Evolutionary conservation across 2,329 filamentous ascomycete genomes (phyloP).

Genomic region (Claviceps fusiformis): DNA sequence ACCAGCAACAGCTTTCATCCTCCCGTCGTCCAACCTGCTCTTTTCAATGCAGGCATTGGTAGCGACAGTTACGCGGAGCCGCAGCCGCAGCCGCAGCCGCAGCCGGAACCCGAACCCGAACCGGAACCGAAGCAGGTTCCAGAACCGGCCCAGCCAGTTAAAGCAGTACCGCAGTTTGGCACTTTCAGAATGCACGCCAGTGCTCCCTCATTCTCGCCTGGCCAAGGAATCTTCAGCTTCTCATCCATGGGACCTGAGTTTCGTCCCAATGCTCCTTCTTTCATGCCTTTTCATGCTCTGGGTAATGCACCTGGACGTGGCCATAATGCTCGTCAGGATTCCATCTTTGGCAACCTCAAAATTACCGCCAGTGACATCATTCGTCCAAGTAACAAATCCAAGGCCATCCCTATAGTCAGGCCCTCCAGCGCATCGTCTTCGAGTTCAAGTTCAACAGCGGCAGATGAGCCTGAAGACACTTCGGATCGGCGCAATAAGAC

Average conservation of each 20-base stretch:
- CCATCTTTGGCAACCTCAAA: conserved; percentile 59
- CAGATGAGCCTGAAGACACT: conserved; percentile 14
- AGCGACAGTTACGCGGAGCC: background rate
- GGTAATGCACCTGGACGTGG: conserved; percentile 31
- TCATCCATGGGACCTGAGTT: conserved; percentile 54
- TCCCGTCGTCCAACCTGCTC: conserved; percentile 26
- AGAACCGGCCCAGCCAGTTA: conserved; percentile 7
- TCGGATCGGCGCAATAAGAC: conserved; percentile 41
- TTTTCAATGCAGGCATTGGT: conserved; percentile 26
- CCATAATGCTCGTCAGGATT: conserved; percentile 28
- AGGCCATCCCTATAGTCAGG: conserved; percentile 68
- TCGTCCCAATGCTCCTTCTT: conserved; percentile 62
- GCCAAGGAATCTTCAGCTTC: conserved; percentile 52
- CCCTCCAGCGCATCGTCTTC: conserved; percentile 38
- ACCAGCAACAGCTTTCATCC: conserved; percentile 33
- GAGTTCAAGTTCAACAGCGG: conserved; percentile 19
- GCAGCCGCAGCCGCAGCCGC: background rate
- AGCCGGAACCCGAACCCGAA: background rate
- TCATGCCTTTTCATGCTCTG: conserved; percentile 47
- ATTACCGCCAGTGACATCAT: conserved; percentile 46
- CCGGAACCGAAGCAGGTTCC: background rate
- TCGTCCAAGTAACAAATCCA: conserved; percentile 58
- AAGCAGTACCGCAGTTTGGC: conserved; percentile 19
- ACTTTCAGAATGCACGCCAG: conserved; percentile 50
- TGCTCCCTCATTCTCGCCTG: conserved; percentile 59